Evolutionary conservation across 2,329 filamentous ascomycete genomes (phyloP).

Genomic region (Exophiala sideris): DNA sequence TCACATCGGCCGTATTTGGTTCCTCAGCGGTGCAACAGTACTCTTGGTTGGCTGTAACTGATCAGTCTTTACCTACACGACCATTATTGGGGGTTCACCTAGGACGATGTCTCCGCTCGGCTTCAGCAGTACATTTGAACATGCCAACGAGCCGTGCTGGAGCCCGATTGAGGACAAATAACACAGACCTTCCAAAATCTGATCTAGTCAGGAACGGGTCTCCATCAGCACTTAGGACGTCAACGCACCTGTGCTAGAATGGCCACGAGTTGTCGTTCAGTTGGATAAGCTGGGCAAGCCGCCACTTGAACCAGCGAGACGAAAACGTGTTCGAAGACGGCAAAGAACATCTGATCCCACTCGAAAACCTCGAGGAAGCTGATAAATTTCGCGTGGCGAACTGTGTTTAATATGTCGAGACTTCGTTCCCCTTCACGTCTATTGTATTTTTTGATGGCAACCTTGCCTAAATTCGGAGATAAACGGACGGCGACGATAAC

Average conservation of each 20-base stretch:
- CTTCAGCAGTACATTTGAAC: background rate
- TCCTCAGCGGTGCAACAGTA: background rate
- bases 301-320: conserved; percentile 24
- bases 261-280: conserved; percentile 23
- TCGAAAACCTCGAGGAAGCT: conserved; percentile 11
- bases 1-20: conserved; percentile 11
- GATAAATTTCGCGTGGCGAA: conserved; percentile 19
- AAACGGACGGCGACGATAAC: conserved; percentile 18
- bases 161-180: conserved; percentile 1
- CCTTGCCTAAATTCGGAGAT: background rate
- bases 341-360: conserved; percentile 11
- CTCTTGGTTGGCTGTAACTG: conserved; percentile 1
- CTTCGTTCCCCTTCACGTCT: conserved; percentile 14
- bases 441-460: conserved; percentile 18
- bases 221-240: conserved; percentile 7
- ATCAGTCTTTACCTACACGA: conserved; percentile 1
- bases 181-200: background rate
- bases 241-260: conserved; percentile 26
- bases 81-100: background rate
- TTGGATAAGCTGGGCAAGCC: conserved; percentile 19
- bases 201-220: background rate
- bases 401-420: conserved; percentile 6
- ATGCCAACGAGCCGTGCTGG: background rate
- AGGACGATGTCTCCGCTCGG: background rate
- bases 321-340: conserved; percentile 17